Evolutionary conservation across 2,329 filamentous ascomycete genomes (phyloP), one percentile per base, ranked within the genome.

Genomic region (Calonectria henricotiae): DNA sequence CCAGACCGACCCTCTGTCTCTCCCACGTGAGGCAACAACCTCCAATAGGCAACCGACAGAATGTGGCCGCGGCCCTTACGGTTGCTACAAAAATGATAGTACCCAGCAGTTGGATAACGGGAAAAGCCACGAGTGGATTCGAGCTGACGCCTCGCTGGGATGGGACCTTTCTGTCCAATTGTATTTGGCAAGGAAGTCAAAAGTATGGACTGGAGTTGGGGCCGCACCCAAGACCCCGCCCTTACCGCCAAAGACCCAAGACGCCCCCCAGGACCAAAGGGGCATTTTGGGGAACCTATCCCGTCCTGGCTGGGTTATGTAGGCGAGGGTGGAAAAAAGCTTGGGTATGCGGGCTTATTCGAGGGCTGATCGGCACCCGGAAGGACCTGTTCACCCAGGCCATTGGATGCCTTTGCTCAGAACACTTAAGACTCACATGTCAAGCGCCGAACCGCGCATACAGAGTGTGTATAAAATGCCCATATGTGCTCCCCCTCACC

Each of bases 351-450:
- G 67, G 69, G 64, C 71, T 74, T 69, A 30, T 70, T 73, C 72
- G 54, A 76, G 71, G 69, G 67, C 69, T 61, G 75, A 77, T 77
- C 75, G 75, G 75, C 75, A 73, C 62, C 51, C 70, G 60, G 62
- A 75, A 69, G 62, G 60, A 62, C 69, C 74, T 73, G 68, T 37
- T 32, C 54, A 47, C 67, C 63, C 70, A 65, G 65, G 49, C 73
- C 67, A 77, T 77, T 76, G 75, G 73, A 71, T 63, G 68, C 68
- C 63, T 72, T 75, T 61, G 61, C 58, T 70, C 75, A 61, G 67
- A 73, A 73, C 70, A 70, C 74, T 74, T 77, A 77, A 75, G 55
- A 69, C 75, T 77, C 75, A 77, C 75, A 77, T 77, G 75, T 77
- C 73, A 77, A 77, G 70, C 69, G 71, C 72, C 71, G 71, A 74